Conservation (phyloP, 345 rosid genomes). For the Isatis tinctoria region DNA sequence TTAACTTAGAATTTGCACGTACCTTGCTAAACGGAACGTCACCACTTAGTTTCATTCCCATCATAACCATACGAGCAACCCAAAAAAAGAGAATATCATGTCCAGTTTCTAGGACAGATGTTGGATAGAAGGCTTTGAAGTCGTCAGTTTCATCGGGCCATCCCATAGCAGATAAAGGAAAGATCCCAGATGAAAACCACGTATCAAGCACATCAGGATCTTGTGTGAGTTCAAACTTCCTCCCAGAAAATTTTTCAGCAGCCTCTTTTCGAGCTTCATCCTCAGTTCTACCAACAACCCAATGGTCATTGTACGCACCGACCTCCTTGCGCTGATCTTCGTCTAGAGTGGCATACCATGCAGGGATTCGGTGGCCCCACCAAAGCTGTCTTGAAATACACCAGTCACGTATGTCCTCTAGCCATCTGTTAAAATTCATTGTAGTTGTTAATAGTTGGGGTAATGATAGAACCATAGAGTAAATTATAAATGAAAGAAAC, state of each 20-base stretch:
- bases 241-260: constrained; percentile 51
- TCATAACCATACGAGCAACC: constrained; percentile 99
- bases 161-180: constrained; percentile 78
- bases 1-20: constrained; percentile 13
- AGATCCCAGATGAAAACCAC: constrained; percentile 98
- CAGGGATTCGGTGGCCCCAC: constrained; percentile 98
- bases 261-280: constrained; percentile 63
- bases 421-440: constrained; percentile 64
- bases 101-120: constrained; percentile 92
- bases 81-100: constrained; percentile 95
- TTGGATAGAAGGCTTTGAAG: constrained; percentile 81
- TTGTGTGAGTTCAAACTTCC: constrained; percentile 66
- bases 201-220: constrained; percentile 97
- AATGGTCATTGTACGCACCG: constrained; percentile 77
- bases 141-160: constrained; percentile 98
- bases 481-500: constrained; percentile 36
- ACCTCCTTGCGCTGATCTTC: constrained; percentile 71
- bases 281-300: constrained; percentile 83
- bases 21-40: constrained; percentile 92
- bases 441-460: constrained; percentile 16
- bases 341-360: constrained; percentile 81
- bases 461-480: not conserved
- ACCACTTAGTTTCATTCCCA: constrained; percentile 79
- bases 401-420: constrained; percentile 96
- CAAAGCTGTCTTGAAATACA: constrained; percentile 95